Conservation (phyloP, 306 rosid species). For the Gastrolobium villosum region DNA sequence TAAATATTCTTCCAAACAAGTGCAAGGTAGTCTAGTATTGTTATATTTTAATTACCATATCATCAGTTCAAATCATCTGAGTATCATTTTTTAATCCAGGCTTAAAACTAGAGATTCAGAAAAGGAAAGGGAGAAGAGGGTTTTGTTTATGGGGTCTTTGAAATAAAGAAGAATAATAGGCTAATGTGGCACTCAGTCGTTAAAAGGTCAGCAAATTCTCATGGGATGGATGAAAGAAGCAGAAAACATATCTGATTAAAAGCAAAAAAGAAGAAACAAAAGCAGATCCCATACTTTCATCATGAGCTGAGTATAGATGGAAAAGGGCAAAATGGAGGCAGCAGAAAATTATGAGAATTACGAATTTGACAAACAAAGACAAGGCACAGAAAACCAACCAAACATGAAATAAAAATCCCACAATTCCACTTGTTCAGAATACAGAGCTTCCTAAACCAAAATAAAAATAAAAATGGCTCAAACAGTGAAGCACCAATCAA, state of each 20-base stretch:
- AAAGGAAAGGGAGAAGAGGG: background rate
- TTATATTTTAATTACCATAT: background rate
- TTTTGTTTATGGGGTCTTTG: background rate
- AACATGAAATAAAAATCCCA: conserved; percentile 22
- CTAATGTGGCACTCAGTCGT: background rate
- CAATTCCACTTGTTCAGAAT: conserved; percentile 17
- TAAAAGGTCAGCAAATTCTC: background rate
- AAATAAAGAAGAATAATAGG: background rate
- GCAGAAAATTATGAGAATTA: conserved; percentile 1
- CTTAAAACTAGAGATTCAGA: background rate
- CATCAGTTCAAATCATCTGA: background rate
- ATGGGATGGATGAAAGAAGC: background rate
- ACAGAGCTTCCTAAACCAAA: conserved; percentile 1
- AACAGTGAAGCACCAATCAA: conserved; percentile 30
- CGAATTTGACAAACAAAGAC: background rate
- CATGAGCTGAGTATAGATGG: background rate
- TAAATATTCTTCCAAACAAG: background rate
- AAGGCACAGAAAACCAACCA: conserved; percentile 31
- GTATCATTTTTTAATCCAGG: too few species aligned
- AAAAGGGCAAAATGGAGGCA: conserved; percentile 15
- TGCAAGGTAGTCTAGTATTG: background rate
- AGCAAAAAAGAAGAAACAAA: background rate
- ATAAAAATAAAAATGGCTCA: background rate
- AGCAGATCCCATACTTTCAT: background rate
- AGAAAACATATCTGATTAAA: background rate